phyloP scores from a whole-genome alignment of 2,329 filamentous ascomycete genomes.

The Penicillium crustosum region DNA sequence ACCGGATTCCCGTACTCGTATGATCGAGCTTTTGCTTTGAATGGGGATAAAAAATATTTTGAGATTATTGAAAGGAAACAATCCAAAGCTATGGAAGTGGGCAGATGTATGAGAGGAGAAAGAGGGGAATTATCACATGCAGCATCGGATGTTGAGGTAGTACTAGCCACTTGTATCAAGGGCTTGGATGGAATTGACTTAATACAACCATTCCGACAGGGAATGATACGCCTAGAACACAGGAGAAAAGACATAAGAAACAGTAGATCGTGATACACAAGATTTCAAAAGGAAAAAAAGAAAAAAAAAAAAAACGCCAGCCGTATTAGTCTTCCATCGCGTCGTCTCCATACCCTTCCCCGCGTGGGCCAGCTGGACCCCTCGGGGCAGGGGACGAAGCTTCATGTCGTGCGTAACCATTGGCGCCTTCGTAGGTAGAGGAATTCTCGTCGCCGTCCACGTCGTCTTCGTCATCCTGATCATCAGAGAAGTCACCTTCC shows the following conservation, averaged over 20 bases:
- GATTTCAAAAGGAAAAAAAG: background rate
- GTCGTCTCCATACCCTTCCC: slow-evolving; percentile 28
- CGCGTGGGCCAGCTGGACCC: slow-evolving; percentile 20
- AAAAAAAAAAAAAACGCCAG: background rate
- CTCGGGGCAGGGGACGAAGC: slow-evolving; percentile 30
- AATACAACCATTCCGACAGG: background rate
- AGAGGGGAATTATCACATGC: slow-evolving; percentile 10
- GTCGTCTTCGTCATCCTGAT: slow-evolving; percentile 36
- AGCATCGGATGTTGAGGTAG: background rate
- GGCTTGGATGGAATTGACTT: slow-evolving; percentile 1
- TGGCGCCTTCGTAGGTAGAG: slow-evolving; percentile 33
- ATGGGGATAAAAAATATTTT: background rate
- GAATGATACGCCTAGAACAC: background rate
- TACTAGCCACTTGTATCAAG: background rate
- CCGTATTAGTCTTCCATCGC: slow-evolving; percentile 29
- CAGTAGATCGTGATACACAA: slow-evolving; percentile 15
- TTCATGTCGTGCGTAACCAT: slow-evolving; percentile 36
- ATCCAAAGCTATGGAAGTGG: background rate
- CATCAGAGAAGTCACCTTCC: slow-evolving; percentile 34
- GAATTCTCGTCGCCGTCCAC: slow-evolving; percentile 31
- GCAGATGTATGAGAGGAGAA: background rate
- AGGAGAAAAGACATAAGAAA: slow-evolving; percentile 7
- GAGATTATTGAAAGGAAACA: background rate
- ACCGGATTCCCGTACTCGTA: background rate
- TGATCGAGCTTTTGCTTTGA: background rate